Evolutionary conservation across 1,139 yeast species (phyloP), one percentile per base, ranked within the genome.

Genomic region (Candida labiduridarum): DNA sequence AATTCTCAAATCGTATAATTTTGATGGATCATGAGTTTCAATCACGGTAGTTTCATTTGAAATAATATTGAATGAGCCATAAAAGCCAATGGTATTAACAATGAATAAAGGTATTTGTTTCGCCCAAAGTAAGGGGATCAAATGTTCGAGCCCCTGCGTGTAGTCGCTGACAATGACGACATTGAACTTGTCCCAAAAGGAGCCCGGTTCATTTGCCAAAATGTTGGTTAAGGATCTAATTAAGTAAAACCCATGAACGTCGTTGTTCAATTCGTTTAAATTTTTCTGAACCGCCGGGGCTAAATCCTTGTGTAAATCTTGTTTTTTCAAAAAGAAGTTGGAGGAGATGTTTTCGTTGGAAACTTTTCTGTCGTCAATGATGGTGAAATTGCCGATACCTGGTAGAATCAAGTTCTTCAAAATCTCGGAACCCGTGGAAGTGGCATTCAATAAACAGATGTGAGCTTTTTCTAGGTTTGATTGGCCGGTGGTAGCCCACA

Each of bases 401-500:
- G 96, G 92, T 31, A 94, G 72, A 2, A 89, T 83, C 54, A 92
- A 70, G 64, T 91, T 90, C 71, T 92, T 92, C 51, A 89, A 66
- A 12, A 83, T 69, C 65, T 94, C 98, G 1, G 85, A 69, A 1
- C 89, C 85, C 0, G 84, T 73, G 0, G 85, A 66, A 1, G 84
- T 74, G 11, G 84, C 85, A 46, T 85, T 83, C 6, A 90, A 59
- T 10, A 90, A 66, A 50, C 90, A 80, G 2, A 91, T 76, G 52
- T 79, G 84, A 1, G 94, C 74, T 2, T 65, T 62, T 47, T 82
- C 83, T 34, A 94, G 72, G 3, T 77, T 75, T 7, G 69, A 58
- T 61, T 94, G 99, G 3, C 98, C 98, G 1, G 79, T 67, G 0
- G 79, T 61, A 0, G 90, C 94, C 99, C 99, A 94, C 16, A 94